phyloP scores from a whole-genome alignment of 2,329 filamentous ascomycete genomes.

The Fusarium tjaetaba region DNA sequence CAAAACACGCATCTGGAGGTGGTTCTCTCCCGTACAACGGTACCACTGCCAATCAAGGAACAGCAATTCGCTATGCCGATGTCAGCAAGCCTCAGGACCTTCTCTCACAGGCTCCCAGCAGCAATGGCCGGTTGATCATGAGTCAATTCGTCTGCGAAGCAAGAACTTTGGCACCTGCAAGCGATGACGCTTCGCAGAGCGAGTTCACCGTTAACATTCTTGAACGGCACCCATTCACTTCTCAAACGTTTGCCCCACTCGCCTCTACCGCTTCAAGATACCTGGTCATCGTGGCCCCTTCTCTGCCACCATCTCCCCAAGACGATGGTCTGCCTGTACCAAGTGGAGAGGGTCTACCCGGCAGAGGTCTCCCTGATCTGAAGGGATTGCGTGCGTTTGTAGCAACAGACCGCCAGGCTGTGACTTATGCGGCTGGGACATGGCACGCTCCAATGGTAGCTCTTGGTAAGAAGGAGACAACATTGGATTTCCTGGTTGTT shows the following conservation, averaged over 20 bases:
- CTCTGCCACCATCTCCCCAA: slow-evolving; percentile 58
- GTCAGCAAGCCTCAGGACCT: slow-evolving; percentile 78
- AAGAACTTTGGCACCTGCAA: slow-evolving; percentile 40
- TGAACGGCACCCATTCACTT: slow-evolving; percentile 92
- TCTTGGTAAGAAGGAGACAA: slow-evolving; percentile 66
- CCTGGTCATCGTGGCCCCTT: slow-evolving; percentile 90
- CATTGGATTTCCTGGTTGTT: slow-evolving; percentile 87
- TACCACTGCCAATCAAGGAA: slow-evolving; percentile 82
- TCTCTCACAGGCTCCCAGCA: slow-evolving; percentile 73
- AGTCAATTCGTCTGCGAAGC: slow-evolving; percentile 86
- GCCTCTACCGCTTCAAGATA: slow-evolving; percentile 66
- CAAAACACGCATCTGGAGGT: slow-evolving; percentile 54
- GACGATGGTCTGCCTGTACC: slow-evolving; percentile 45
- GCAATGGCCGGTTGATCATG: slow-evolving; percentile 68
- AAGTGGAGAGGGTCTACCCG: slow-evolving; percentile 57
- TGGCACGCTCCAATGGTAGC: slow-evolving; percentile 98
- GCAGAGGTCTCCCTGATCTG: slow-evolving; percentile 77
- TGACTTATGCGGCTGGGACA: slow-evolving; percentile 90
- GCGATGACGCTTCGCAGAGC: slow-evolving; percentile 12
- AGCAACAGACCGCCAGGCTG: slow-evolving; percentile 79
- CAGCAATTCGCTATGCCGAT: slow-evolving; percentile 85
- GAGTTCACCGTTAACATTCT: slow-evolving; percentile 74
- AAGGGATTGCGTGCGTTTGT: slow-evolving; percentile 78
- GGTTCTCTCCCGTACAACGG: slow-evolving; percentile 56
- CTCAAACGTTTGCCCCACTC: slow-evolving; percentile 90